Percentiles rank a stretch among this genome's conserved stretches.
These are phyloP conservation scores for Aspergillus felis DNA, from an alignment of 2,329 filamentous ascomycete genomes.

Conservation along the genomic window DNA sequence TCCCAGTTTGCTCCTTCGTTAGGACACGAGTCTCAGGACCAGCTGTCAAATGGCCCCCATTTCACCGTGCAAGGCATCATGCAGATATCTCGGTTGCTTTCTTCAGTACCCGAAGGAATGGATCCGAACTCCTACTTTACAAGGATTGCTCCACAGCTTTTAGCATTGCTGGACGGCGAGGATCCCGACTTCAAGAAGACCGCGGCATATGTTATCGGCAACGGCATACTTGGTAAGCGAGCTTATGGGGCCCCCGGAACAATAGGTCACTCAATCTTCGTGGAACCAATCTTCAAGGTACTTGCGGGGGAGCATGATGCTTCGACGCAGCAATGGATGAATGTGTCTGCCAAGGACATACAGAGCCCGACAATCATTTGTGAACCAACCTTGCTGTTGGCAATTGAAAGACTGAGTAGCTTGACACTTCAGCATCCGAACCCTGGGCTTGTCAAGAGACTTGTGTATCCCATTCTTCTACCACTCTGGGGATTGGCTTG, in stretches of 20 bases:
- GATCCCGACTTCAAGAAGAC: conserved; percentile 39
- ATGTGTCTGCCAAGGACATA: background rate
- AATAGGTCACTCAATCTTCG: conserved; percentile 40
- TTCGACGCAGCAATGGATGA: conserved; percentile 26
- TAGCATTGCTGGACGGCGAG: conserved; percentile 38
- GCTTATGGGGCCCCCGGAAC: conserved; percentile 37
- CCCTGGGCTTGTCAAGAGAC: conserved; percentile 40
- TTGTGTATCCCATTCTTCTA: conserved; percentile 37
- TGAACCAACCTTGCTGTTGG: conserved; percentile 24
- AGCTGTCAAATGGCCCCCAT: conserved; percentile 32
- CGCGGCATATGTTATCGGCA: conserved; percentile 42
- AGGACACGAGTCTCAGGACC: conserved; percentile 29
- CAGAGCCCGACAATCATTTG: conserved; percentile 19
- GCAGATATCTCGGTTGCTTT: conserved; percentile 41
- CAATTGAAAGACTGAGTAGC: conserved; percentile 33
- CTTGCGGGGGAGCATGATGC: conserved; percentile 31
- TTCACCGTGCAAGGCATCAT: conserved; percentile 44
- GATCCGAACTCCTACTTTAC: conserved; percentile 34
- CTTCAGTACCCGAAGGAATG: conserved; percentile 39
- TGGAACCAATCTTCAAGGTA: conserved; percentile 37
- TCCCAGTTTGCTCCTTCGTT: conserved; percentile 40
- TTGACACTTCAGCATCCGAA: conserved; percentile 42
- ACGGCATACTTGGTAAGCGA: conserved; percentile 41
- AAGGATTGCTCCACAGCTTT: conserved; percentile 38
- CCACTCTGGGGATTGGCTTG: conserved; percentile 41